Conservation (phyloP, 1,139 yeast genomes). For the Pneumocystis sp. region DNA sequence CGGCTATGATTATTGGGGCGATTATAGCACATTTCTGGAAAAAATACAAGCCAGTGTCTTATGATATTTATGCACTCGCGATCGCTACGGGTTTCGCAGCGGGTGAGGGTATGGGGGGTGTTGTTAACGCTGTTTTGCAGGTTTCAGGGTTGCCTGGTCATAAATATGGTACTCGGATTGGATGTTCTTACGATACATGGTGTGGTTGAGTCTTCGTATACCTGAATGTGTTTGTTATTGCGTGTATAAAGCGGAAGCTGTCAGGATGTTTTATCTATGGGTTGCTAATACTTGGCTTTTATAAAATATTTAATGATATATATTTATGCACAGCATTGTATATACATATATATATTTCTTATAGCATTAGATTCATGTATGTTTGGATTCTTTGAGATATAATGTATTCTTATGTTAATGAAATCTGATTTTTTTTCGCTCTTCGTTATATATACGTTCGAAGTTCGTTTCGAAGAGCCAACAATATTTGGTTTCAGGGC, state of each 20-base stretch:
- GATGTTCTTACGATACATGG: neutral
- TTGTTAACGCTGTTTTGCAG: conserved; percentile 8
- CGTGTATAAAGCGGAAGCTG: neutral
- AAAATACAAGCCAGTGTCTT: conserved; percentile 5
- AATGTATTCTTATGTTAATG: no score
- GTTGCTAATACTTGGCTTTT: neutral
- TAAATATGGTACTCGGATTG: conserved; percentile 2
- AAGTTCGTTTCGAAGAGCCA: no score
- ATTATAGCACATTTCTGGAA: conserved; percentile 9
- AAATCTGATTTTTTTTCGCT: no score
- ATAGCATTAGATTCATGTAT: neutral
- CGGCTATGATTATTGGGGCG: conserved; percentile 11
- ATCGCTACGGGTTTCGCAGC: conserved; percentile 11
- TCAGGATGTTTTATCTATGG: neutral
- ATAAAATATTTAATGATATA: neutral
- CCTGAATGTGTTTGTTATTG: neutral
- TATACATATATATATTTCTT: neutral
- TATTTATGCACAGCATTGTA: neutral
- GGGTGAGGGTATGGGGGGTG: conserved; percentile 12
- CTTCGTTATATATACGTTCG: no score
- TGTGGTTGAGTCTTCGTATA: neutral
- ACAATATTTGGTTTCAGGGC: no score
- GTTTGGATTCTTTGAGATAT: no score
- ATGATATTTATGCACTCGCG: conserved; percentile 9
- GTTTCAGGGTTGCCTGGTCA: conserved; percentile 5